A percentile compares a stretch with the other conserved stretches of the same genome.
phyloP scores from a whole-genome alignment of 495 filamentous ascomycete species.

The Penicillium pancosmium region DNA sequence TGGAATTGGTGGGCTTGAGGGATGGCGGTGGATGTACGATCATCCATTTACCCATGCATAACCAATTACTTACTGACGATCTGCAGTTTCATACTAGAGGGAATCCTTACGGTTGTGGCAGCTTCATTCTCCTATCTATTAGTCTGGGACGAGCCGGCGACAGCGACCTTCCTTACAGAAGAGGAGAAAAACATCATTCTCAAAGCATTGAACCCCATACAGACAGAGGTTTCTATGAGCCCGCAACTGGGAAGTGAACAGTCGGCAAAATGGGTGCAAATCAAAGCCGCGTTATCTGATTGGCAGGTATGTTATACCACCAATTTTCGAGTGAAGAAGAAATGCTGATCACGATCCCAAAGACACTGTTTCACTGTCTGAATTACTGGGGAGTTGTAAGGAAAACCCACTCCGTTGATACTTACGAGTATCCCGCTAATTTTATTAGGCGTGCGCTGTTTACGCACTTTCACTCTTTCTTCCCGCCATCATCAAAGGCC shows the following conservation, averaged over 20 bases:
- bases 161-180: slow-evolving; percentile 12
- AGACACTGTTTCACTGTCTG: slow-evolving; percentile 12
- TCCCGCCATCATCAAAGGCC: slow-evolving; percentile 14
- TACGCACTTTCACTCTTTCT: slow-evolving; percentile 16
- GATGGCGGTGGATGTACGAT: slow-evolving; percentile 19
- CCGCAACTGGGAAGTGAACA: slow-evolving; percentile 8
- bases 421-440: not conserved
- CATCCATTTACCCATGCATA: not conserved
- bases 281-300: slow-evolving; percentile 3
- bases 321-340: not conserved
- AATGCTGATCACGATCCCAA: not conserved
- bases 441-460: slow-evolving; percentile 2
- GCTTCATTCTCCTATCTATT: slow-evolving; percentile 5
- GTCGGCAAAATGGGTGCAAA: slow-evolving; percentile 12
- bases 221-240: not conserved
- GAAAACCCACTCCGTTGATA: not conserved
- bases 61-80: not conserved
- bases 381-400: slow-evolving; percentile 18
- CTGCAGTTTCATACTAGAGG: slow-evolving; percentile 14
- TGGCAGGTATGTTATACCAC: slow-evolving; percentile 8
- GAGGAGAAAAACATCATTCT: slow-evolving; percentile 7
- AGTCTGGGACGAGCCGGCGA: slow-evolving; percentile 16
- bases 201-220: slow-evolving; percentile 4
- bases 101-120: slow-evolving; percentile 11
- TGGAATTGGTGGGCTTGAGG: slow-evolving; percentile 12